Evolutionary conservation across 1,139 yeast genomes (phyloP), one percentile per base, ranked within the genome.

Genomic region (Protomyces inundatus): DNA sequence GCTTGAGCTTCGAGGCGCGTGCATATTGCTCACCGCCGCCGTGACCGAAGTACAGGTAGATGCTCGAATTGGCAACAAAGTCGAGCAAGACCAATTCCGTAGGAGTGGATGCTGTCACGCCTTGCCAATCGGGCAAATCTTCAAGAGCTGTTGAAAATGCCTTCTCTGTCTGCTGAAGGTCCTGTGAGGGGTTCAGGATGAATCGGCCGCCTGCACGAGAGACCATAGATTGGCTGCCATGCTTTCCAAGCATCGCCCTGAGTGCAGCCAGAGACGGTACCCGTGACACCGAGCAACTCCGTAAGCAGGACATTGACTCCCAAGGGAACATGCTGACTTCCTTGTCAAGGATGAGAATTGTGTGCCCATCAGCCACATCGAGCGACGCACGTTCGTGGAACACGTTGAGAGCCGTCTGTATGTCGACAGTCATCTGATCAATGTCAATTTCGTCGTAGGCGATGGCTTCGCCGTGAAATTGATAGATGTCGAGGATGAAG

Each of bases 11-110:
- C 14, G 79, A 78, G 1, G 82, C 77, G 36, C 84, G 79, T 10
- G 89, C 77, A 71, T 86, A 90, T 68, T 88, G 93, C 68, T 90
- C 95, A 37, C 98, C 96, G 0, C 97, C 95, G 0, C 98, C 97
- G 75, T 93, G 98, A 0, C 98, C 98, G 67, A 91, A 80, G 72
- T 89, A 64, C 10, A 93, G 78, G 70, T 87, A 87, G n/a, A 88
- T 69, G 50, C 82, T 80, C 0, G 82, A 77, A 0, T 71, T 64
- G 1, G 71, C 67, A 30, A 88, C 72, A 30, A 78, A 77, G 0
- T 71, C 58, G 1, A 77, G 69, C 35, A 87, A 74, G 12, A 80
- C 78, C 0, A 76, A 76, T 66, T 87, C 90, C 0, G 78, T 70
- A 0, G 97, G 97, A 53, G 75, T 77, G 10, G 69, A 66, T 0